phyloP scores from a whole-genome alignment of 805 yeast genomes.

The Cyberlindnera sargentensis region DNA sequence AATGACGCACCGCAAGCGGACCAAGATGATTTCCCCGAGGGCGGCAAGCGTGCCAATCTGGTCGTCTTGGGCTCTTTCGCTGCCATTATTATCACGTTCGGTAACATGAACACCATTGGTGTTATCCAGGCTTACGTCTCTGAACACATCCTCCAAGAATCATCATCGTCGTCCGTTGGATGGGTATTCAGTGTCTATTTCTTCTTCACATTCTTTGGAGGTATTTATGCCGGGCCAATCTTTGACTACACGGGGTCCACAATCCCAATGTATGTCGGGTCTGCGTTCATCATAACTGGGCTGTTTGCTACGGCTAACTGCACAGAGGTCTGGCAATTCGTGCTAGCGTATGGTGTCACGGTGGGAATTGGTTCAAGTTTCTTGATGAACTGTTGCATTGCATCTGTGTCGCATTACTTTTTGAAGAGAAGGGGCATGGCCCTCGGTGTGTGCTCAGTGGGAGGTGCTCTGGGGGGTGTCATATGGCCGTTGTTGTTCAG shows the following conservation, averaged over 20 bases:
- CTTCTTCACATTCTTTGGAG: slow-evolving; percentile 23
- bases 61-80: slow-evolving; percentile 39
- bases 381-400: slow-evolving; percentile 35
- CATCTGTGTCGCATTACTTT: slow-evolving; percentile 39
- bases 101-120: slow-evolving; percentile 60
- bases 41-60: slow-evolving; percentile 35
- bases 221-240: slow-evolving; percentile 36
- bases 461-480: slow-evolving; percentile 43
- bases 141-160: slow-evolving; percentile 39
- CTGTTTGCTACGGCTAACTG: slow-evolving; percentile 36
- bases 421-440: slow-evolving; percentile 34
- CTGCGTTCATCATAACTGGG: slow-evolving; percentile 37
- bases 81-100: slow-evolving; percentile 47
- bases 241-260: slow-evolving; percentile 54
- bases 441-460: slow-evolving; percentile 36
- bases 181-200: slow-evolving; percentile 52
- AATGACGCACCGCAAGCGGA: neutral
- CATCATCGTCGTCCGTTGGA: slow-evolving; percentile 44
- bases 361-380: slow-evolving; percentile 40
- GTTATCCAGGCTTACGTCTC: slow-evolving; percentile 60
- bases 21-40: slow-evolving; percentile 39
- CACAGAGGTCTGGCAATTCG: slow-evolving; percentile 38
- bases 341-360: slow-evolving; percentile 44
- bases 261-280: slow-evolving; percentile 37
- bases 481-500: slow-evolving; percentile 38